phyloP scores from a whole-genome alignment of 208 protist genomes.

The Plasmodiophora brassicae region DNA sequence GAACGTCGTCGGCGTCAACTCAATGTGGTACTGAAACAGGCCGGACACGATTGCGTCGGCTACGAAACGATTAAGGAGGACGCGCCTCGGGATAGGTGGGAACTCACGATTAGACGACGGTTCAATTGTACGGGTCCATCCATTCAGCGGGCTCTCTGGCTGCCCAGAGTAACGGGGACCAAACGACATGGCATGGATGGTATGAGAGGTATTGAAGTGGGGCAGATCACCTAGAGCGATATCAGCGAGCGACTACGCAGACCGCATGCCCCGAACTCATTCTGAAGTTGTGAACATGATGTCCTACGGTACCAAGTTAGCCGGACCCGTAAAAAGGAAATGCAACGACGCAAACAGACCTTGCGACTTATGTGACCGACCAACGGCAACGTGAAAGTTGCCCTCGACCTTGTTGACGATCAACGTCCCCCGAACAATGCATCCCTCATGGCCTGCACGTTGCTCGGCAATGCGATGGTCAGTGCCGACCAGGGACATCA shows the following conservation, averaged over 20 bases:
- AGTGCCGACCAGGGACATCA: background rate
- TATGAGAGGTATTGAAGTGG: background rate
- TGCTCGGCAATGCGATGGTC: conserved; percentile 10
- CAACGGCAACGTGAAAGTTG: conserved; percentile 25
- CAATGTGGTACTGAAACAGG: conserved; percentile 21
- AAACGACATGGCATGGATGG: background rate
- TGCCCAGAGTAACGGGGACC: background rate
- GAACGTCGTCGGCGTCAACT: conserved; percentile 21
- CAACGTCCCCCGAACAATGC: background rate
- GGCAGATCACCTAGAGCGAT: background rate
- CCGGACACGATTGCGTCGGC: background rate
- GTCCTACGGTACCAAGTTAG: background rate
- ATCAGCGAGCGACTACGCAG: background rate
- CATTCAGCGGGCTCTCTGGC: background rate
- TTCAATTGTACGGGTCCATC: background rate
- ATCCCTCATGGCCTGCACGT: background rate
- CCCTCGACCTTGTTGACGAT: conserved; percentile 19
- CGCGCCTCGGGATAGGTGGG: background rate
- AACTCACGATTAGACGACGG: background rate
- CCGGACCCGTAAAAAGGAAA: no score
- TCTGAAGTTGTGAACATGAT: conserved; percentile 31
- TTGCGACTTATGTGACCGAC: background rate
- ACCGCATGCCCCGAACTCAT: background rate
- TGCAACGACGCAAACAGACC: no score
- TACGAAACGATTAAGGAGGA: background rate